Evolutionary conservation across 83 land plant genomes (phyloP).

Genomic region (Diphasiastrum complanatum): DNA sequence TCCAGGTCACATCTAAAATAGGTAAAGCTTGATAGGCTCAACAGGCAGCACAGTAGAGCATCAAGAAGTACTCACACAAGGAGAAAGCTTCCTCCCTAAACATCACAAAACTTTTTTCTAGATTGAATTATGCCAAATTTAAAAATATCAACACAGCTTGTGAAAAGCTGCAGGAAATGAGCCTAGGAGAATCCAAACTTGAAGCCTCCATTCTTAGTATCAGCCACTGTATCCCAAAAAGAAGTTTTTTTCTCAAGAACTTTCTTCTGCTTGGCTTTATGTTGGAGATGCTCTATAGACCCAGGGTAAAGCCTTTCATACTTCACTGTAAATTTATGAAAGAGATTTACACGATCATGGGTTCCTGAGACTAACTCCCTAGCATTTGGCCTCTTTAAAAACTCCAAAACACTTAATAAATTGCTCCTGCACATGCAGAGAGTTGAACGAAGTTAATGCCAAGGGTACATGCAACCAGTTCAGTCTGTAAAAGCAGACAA

Average conservation of each 20-base stretch:
- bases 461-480: not conserved
- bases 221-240: slow-evolving; percentile 79
- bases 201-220: slow-evolving; percentile 70
- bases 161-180: no score
- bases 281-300: slow-evolving; percentile 43
- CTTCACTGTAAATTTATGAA: slow-evolving; percentile 57
- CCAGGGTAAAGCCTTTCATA: slow-evolving; percentile 57
- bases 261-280: slow-evolving; percentile 47
- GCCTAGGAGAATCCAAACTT: slow-evolving; percentile 78
- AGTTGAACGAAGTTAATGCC: slow-evolving; percentile 6
- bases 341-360: slow-evolving; percentile 64
- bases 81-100: no score
- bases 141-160: no score
- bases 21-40: no score
- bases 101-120: no score
- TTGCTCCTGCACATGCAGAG: slow-evolving; percentile 56
- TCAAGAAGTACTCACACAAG: no score
- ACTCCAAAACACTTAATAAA: slow-evolving; percentile 76
- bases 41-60: no score
- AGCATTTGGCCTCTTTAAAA: slow-evolving; percentile 77
- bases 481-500: not conserved
- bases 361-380: slow-evolving; percentile 81
- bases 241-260: slow-evolving; percentile 36
- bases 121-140: no score
- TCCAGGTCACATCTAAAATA: no score